These are phyloP conservation scores for Diversispora epigaea DNA, from an alignment of 192 early-diverging fungal species.

Conservation along the genomic window DNA sequence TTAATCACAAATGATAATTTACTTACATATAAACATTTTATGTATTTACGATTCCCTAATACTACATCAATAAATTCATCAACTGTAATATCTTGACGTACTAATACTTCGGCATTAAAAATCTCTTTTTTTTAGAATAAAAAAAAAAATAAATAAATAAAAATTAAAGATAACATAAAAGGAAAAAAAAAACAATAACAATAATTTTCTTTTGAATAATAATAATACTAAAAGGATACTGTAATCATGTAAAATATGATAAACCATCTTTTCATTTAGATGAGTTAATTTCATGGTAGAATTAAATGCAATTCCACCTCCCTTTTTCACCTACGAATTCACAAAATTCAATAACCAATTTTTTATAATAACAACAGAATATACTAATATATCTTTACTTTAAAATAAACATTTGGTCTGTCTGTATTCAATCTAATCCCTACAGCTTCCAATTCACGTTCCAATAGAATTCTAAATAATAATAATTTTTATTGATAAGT, in stretches of 20 bases:
- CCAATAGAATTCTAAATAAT: conserved; percentile 62
- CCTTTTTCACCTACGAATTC: conserved; percentile 75
- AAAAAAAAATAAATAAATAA: neutral
- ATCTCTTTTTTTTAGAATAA: conserved; percentile 54
- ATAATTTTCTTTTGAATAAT: neutral
- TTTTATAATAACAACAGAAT: too few species aligned
- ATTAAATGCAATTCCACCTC: conserved; percentile 95
- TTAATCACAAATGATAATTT: too few species aligned
- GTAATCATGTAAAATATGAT: conserved; percentile 94
- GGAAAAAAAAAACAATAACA: neutral
- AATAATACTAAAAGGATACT: conserved; percentile 46
- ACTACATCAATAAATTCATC: conserved; percentile 99
- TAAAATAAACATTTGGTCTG: conserved; percentile 94
- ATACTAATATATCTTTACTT: conserved; percentile 44
- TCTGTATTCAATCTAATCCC: conserved; percentile 90
- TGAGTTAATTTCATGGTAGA: conserved; percentile 83
- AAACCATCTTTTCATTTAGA: conserved; percentile 88
- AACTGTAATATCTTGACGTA: conserved; percentile 94
- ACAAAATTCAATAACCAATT: too few species aligned
- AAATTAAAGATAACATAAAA: neutral
- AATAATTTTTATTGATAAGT: neutral
- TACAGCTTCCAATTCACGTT: conserved; percentile 92
- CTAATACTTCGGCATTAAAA: conserved; percentile 95
- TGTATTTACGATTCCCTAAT: conserved; percentile 94
- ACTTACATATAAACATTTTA: conserved; percentile 88